phyloP scores from a whole-genome alignment of 441 rosid species.

The Biscutella auriculata region DNA sequence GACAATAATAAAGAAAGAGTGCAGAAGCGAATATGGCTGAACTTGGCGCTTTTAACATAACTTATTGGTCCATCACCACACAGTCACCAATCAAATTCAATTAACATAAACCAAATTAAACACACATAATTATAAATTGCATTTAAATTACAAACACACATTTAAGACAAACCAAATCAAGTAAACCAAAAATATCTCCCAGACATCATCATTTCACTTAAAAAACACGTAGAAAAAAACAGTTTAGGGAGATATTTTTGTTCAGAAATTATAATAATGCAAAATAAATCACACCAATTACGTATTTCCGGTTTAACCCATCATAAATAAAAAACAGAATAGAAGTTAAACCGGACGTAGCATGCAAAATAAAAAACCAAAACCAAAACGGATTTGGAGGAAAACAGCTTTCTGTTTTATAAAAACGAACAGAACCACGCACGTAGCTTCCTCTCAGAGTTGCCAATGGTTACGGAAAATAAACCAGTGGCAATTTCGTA shows the following conservation, averaged over 20 bases:
- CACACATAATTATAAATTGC: neutral
- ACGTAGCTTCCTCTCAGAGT: neutral
- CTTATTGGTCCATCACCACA: too few species aligned
- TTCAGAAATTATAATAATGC: neutral
- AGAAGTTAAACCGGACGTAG: conserved; percentile 14
- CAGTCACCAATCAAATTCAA: too few species aligned
- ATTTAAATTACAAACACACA: neutral
- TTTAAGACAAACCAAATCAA: neutral
- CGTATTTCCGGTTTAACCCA: conserved; percentile 14
- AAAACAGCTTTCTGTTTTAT: conserved; percentile 15
- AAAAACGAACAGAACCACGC: conserved; percentile 15
- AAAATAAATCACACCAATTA: conserved; percentile 3
- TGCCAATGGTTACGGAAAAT: neutral
- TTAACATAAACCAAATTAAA: neutral
- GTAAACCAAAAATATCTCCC: conserved; percentile 7
- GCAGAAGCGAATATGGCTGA: too few species aligned
- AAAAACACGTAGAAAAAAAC: conserved; percentile 31
- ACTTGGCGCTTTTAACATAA: too few species aligned
- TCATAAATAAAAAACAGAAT: too few species aligned
- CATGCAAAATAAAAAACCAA: neutral
- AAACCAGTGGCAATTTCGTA: conserved; percentile 12
- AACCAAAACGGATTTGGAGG: conserved; percentile 12
- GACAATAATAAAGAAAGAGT: too few species aligned
- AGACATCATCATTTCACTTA: conserved; percentile 18
- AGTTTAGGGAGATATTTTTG: conserved; percentile 18